These are phyloP conservation scores for Pleurozium schreberi DNA, from an alignment of 225 moss, liverwort and hornwort genomes.

Conservation along the genomic window DNA sequence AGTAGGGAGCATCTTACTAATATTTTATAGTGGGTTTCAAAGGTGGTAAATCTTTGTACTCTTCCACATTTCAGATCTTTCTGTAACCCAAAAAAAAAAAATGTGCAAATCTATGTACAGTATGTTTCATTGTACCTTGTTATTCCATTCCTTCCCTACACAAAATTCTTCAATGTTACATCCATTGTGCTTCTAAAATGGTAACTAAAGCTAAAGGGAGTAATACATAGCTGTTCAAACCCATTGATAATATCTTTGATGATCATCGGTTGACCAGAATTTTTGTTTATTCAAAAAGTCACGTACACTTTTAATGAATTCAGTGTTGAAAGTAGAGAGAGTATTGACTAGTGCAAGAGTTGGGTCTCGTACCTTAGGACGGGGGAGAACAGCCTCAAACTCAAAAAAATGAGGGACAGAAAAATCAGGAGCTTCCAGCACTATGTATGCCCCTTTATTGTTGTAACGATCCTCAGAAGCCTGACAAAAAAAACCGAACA, in stretches of 20 bases:
- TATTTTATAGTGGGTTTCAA: background rate
- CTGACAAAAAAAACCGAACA: slow-evolving; percentile 6
- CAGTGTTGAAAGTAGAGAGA: background rate
- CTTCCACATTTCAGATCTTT: background rate
- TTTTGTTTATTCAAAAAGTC: background rate
- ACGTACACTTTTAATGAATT: background rate
- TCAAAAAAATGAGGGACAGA: slow-evolving; percentile 86
- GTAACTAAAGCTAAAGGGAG: background rate
- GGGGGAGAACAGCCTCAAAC: slow-evolving; percentile 84
- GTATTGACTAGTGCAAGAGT: background rate
- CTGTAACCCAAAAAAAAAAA: background rate
- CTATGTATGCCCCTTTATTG: slow-evolving; percentile 88
- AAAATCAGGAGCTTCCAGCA: slow-evolving; percentile 72
- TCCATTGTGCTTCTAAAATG: background rate
- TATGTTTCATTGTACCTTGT: background rate
- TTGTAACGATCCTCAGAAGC: slow-evolving; percentile 67
- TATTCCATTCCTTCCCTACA: background rate
- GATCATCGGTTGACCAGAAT: background rate
- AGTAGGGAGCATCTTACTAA: background rate
- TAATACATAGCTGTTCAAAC: too few species aligned
- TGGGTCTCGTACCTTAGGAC: slow-evolving; percentile 47
- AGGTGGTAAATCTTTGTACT: background rate
- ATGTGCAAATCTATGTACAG: background rate
- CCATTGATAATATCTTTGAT: background rate
- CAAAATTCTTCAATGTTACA: background rate